Evolutionary conservation across 23 red algal species (phyloP), one percentile per base, ranked within the genome.

Genomic region (Chondrus crispus): DNA sequence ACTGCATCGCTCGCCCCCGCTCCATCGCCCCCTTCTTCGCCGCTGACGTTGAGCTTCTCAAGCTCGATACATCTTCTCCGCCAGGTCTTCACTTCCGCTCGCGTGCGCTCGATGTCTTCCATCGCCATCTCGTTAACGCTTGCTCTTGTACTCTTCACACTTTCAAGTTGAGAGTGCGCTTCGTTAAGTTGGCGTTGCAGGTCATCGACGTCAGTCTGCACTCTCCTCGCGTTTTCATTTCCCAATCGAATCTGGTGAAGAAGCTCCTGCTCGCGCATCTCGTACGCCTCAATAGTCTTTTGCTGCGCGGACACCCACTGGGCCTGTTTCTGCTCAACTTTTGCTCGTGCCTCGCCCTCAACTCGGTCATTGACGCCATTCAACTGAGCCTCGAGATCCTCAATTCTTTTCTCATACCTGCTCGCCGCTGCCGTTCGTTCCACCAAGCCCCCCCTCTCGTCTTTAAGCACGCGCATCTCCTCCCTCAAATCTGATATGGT

Each of bases 261-360:
- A 24, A 95, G 85, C 70, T 95, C 93, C 77, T 85, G 82, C 68
- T 95, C 93, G 16, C 93, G 93, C 53, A 91, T 52, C 36, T 95
- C 93, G 53, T 88, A 95, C 51, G 93, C 93, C 39, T 95, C 93
- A 29, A 88, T 79, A 18, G 85, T 84, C 47, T 82, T 81, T 18
- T 84, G 82, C 8, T 86, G 81, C 39, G 85, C 93, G 33, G 75
- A 57, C 79, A 83, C 63, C 82, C 81, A 93, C 49, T 81, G 45
- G 35, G 63, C 82, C 39, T 93, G 91, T 55, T 86, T 82, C 60
- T 86, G 62, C 2, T 87, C 93, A 28, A 88, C 69, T 10, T 68
- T 60, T 4, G 68, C 68, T 0, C 35, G 36, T n/a, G 77, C 85
- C 74, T 89, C 87, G 20, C 80, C 81, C 13, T 36, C 72, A 33